A percentile compares a stretch with the other conserved stretches of the same genome.
Evolutionary conservation across 306 rosid genomes (phyloP).

Genomic region (Carpinus viminea): DNA sequence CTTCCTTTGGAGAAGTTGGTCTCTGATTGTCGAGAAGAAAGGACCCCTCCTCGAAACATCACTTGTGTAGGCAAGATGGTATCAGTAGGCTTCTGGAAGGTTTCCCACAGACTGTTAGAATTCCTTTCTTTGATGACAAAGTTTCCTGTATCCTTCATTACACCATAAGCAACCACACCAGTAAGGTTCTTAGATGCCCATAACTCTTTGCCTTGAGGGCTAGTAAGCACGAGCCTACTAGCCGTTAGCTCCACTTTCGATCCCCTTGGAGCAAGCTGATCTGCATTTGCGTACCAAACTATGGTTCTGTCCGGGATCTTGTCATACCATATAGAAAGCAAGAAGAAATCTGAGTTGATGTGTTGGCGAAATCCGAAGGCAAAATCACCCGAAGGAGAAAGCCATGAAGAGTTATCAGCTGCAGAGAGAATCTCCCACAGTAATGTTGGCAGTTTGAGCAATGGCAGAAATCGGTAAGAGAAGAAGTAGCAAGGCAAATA

Average conservation of each 20-base stretch:
- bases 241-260: constrained; percentile 17
- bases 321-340: constrained; percentile 25
- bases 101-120: constrained; percentile 41
- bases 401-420: constrained; percentile 16
- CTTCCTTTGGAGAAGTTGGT: constrained; percentile 28
- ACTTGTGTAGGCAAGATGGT: constrained; percentile 51
- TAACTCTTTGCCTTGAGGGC: constrained; percentile 6
- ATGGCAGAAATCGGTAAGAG: not conserved
- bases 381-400: constrained; percentile 36
- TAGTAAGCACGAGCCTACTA: not conserved
- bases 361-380: constrained; percentile 32
- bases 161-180: constrained; percentile 20
- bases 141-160: constrained; percentile 46
- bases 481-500: not conserved
- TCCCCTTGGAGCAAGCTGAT: constrained; percentile 31
- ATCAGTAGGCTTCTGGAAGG: constrained; percentile 37
- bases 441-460: not conserved
- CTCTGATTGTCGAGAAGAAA: constrained; percentile 25
- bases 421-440: constrained; percentile 13
- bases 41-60: not conserved
- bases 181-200: constrained; percentile 7
- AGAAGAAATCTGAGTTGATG: constrained; percentile 12
- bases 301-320: constrained; percentile 16
- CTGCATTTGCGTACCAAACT: constrained; percentile 41
- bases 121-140: constrained; percentile 33